Conservation (phyloP, 148 eudicot species). For the Polygonum aviculare region DNA sequence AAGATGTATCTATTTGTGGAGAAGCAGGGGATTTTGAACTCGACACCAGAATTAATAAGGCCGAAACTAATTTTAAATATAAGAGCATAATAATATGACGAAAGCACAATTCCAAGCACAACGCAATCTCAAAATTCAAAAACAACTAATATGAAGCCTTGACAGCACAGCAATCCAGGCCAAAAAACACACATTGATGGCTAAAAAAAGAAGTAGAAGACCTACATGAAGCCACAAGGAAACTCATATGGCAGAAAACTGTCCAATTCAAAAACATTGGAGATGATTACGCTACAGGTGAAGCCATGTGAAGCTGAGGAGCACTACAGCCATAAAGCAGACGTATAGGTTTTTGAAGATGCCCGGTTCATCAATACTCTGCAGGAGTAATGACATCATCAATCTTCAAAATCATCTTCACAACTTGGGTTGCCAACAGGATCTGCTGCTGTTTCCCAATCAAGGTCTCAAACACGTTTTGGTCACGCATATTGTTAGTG, state of each 20-base stretch:
- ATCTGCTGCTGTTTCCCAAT: constrained; percentile 95
- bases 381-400: constrained; percentile 89
- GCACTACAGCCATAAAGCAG: background rate
- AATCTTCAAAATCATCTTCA: constrained; percentile 94
- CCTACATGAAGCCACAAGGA: constrained; percentile 1
- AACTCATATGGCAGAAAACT: background rate
- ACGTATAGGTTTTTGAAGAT: background rate
- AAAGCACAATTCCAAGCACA: background rate
- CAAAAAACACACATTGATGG: background rate
- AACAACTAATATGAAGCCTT: background rate
- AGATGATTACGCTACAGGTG: background rate
- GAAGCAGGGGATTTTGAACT: background rate
- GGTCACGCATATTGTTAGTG: constrained; percentile 88
- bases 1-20: background rate
- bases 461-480: constrained; percentile 84
- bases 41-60: no score
- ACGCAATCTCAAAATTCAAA: background rate
- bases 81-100: background rate
- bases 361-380: constrained; percentile 37
- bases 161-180: background rate
- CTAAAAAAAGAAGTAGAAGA: background rate
- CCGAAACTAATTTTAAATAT: background rate
- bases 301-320: background rate
- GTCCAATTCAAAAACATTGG: background rate
- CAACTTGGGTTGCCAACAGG: constrained; percentile 90